Evolutionary conservation across 2,329 filamentous ascomycete species (phyloP).

Genomic region (Nigrospora oryzae): DNA sequence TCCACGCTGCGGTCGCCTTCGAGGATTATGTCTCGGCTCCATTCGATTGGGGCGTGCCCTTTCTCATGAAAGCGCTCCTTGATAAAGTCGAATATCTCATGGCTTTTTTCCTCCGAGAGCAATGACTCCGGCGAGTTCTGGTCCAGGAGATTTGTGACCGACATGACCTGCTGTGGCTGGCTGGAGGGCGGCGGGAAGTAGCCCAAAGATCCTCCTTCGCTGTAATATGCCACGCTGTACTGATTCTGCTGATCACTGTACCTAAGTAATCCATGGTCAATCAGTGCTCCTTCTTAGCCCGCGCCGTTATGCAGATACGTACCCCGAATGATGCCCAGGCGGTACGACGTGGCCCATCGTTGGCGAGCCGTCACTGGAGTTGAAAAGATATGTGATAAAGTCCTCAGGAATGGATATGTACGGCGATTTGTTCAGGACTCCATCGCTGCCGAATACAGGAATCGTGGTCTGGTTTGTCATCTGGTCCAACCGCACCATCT

Average conservation of each 20-base stretch:
- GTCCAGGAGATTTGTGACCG: conserved; percentile 77
- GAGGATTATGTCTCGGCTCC: conserved; percentile 68
- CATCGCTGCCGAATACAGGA: conserved; percentile 80
- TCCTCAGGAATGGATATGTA: conserved; percentile 79
- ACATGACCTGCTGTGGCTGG: conserved; percentile 73
- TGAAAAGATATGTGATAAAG: conserved; percentile 79
- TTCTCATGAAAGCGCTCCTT: conserved; percentile 73
- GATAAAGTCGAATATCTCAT: conserved; percentile 76
- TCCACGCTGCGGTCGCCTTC: conserved; percentile 66
- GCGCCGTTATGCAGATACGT: conserved; percentile 15
- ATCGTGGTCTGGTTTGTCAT: conserved; percentile 61
- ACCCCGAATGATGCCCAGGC: conserved; percentile 38
- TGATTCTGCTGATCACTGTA: conserved; percentile 44
- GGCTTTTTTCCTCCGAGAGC: conserved; percentile 80
- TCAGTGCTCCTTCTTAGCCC: conserved; percentile 16
- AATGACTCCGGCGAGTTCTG: conserved; percentile 70
- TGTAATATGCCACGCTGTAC: conserved; percentile 40
- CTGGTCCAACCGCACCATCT: conserved; percentile 54
- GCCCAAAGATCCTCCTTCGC: conserved; percentile 38
- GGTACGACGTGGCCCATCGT: conserved; percentile 42
- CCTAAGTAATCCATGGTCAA: conserved; percentile 22
- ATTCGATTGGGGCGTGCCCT: conserved; percentile 63
- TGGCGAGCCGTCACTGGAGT: conserved; percentile 48
- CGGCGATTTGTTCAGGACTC: conserved; percentile 71
- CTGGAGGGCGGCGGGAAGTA: conserved; percentile 45